These are phyloP conservation scores for Trametes coccinea DNA, from an alignment of 768 basidiomycete genomes.

Conservation along the genomic window DNA sequence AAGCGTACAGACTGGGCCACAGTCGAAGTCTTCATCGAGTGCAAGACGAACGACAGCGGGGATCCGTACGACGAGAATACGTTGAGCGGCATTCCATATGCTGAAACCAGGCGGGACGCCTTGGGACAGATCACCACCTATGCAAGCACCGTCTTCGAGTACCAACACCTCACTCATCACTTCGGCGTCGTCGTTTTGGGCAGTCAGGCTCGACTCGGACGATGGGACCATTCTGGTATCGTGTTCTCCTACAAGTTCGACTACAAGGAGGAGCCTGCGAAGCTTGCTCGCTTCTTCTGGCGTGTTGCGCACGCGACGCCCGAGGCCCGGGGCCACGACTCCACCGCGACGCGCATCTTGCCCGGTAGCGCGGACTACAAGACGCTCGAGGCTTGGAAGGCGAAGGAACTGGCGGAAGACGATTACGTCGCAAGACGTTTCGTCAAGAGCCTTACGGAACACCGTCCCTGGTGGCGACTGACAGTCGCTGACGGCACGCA, in stretches of 20 bases:
- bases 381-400: too few relatives aligned
- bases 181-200: constrained; percentile 5
- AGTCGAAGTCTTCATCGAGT: too few relatives aligned
- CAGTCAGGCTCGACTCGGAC: background rate
- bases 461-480: constrained; percentile 4
- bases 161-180: constrained; percentile 3
- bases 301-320: background rate
- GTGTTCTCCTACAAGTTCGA: background rate
- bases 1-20: too few relatives aligned
- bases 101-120: too few relatives aligned
- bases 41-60: too few relatives aligned
- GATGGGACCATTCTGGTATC: background rate
- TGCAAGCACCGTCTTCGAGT: background rate
- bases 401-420: background rate
- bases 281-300: background rate
- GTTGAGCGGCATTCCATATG: too few relatives aligned
- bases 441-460: background rate
- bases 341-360: background rate
- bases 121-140: too few relatives aligned
- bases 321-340: background rate
- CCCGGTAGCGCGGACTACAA: background rate
- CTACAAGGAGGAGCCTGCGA: background rate
- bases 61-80: too few relatives aligned
- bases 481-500: background rate
- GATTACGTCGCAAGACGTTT: background rate